Evolutionary conservation across 2,329 filamentous ascomycete species (phyloP), one percentile per base, ranked within the genome.

Genomic region (Penicillium sp.): DNA sequence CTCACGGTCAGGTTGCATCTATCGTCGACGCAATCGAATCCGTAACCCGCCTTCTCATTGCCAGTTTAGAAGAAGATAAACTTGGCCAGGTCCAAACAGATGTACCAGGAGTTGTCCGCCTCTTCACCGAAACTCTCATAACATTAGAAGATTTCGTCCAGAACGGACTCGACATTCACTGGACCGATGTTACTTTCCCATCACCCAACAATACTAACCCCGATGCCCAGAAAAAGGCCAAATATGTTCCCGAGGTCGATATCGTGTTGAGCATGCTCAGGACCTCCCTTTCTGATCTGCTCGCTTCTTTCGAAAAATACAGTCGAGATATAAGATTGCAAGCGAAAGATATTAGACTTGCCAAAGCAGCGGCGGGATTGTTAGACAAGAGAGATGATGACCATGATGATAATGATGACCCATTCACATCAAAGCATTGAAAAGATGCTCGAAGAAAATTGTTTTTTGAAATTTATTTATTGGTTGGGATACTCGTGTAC

Each of bases 71-170:
- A 3, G 92, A 97, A 71, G 93, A 97, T 69, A 81, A 82, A 47
- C 94, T 86, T 67, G 93, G 93, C 14, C 89, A 90, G 63, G 93
- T 95, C n/a, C 88, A 95, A 62, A 81, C 85, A 45, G 89, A 94
- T 61, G 85, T 97, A 2, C 84, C 89, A 1, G 75, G 75, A 49
- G 86, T 96, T 56, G 83, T 97, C 51, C 83, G 87, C 47, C 83
- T 85, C 1, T 83, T 95, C 59, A 92, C 90, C 0, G 68, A 70
- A 46, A 85, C 89, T 0, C 85, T 91, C 56, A 80, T 77, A 55
- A 84, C 84, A 62, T 76, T 96, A 3, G 87, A 96, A 65, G 74
- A 69, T 1, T 91, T 95, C 67, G 80, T 85, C 61, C 52, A 18
- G 24, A 62, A 73, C 23, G 72, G 71, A 1, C 63, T 75, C 12